phyloP scores from a whole-genome alignment of 1,284 basidiomycete species.

The Sphaerobolus stellatus region DNA sequence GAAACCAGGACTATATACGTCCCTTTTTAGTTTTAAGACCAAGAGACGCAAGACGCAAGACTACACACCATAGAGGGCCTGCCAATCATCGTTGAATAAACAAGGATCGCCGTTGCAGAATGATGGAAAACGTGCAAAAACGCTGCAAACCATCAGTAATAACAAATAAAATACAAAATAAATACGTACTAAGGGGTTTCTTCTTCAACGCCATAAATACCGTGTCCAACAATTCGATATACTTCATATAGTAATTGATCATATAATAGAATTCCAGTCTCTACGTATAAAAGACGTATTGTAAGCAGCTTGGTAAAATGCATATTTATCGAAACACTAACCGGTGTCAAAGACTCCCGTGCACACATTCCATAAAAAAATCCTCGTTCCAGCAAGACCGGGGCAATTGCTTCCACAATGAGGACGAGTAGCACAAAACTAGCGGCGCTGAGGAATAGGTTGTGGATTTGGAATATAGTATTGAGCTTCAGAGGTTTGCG shows the following conservation, averaged over 20 bases:
- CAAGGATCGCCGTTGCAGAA: conserved; percentile 92
- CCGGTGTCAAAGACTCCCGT: conserved; percentile 78
- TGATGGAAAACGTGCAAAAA: conserved; percentile 99
- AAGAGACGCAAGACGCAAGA: conserved; percentile 8
- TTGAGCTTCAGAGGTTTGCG: conserved; percentile 77
- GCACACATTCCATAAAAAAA: conserved; percentile 82
- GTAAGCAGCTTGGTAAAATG: conserved; percentile 11
- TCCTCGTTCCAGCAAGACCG: no score
- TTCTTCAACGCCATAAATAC: conserved; percentile 98
- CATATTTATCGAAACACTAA: no score
- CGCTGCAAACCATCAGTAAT: conserved; percentile 45
- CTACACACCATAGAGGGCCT: conserved; percentile 80
- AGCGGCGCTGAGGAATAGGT: conserved; percentile 81
- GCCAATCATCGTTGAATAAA: conserved; percentile 92
- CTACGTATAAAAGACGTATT: conserved; percentile 36
- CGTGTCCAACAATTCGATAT: conserved; percentile 91
- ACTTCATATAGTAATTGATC: conserved; percentile 98
- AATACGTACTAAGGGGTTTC: conserved; percentile 81
- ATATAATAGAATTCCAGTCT: conserved; percentile 91
- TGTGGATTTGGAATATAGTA: conserved; percentile 89
- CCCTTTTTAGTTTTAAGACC: conserved; percentile 11
- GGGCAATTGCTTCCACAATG: conserved; percentile 87
- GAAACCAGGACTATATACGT: conserved; percentile 95
- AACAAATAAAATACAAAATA: not conserved
- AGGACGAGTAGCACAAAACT: conserved; percentile 79